Base-by-base conservation (phyloP, 306 rosid species). In the Biancaea sappan region DNA sequence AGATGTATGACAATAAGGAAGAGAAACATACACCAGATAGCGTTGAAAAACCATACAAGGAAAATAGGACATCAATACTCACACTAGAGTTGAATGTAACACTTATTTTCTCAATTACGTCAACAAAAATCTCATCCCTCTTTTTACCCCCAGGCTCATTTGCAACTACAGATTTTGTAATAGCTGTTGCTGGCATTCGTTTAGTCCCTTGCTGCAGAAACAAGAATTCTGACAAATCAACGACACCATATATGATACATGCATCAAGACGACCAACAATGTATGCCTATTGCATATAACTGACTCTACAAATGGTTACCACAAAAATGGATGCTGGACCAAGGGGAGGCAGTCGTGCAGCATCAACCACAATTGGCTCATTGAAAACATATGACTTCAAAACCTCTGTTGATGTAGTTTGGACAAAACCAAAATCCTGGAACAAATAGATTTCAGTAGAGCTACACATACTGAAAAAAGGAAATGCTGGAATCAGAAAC, bases 41-140 rank as follows among this genome's bases (percentile, higher is more conserved):
- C 51, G 71, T 31, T n/a, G 16, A 21, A 52, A 58, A 46, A 52
- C 29, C 37, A 69, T 57, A 31, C 3, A 7, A 19, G n/a, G n/a
- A 19, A 18, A 10, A 41, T 11, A 26, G 11, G 73, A 78, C 44
- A 34, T 9, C 38, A 62, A 37, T 35, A 80, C 96, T 87, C 86
- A 94, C 99, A 84, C 97, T 90, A 38, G 99, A 90, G 80, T 90
- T 92, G 86, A 94, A 94, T 61, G 96, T 92, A 60, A 92, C 87
- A 83, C 99, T 94, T 65, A 94, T 86, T 85, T 94, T 94, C 87
- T 94, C 99, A 32, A 94, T 90, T 61, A 94, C 84, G 64, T 92
- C 99, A 64, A 94, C 97, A 79, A 94, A 94, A 68, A 92, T 92
- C 73, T 94, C 99, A 34, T 94, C 99, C 80, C 99, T 90, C 80